Percentiles rank a stretch among this genome's conserved stretches.
phyloP scores from a whole-genome alignment of 2,329 filamentous ascomycete species.

The Blastomyces silverae region DNA sequence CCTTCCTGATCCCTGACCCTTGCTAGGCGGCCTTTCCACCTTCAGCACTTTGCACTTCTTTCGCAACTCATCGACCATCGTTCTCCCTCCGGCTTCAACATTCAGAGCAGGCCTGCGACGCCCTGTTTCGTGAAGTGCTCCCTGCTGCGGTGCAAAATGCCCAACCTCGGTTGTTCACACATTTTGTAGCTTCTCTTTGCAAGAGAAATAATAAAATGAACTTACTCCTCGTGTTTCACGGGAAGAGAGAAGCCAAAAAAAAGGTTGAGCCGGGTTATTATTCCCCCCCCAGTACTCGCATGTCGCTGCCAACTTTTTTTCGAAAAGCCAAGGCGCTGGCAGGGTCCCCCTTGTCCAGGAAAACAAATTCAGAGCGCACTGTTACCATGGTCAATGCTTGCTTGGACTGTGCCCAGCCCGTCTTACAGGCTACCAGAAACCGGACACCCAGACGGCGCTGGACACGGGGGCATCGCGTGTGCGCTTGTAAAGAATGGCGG shows the following conservation, averaged over 20 bases:
- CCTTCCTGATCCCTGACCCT: background rate
- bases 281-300: background rate
- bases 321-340: background rate
- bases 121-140: background rate
- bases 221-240: background rate
- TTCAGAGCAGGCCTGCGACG: background rate
- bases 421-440: conserved; percentile 2
- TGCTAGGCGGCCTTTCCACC: background rate
- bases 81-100: background rate
- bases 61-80: background rate
- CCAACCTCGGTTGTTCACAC: background rate
- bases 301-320: conserved; percentile 7
- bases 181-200: background rate
- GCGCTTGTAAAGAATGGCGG: conserved; percentile 3
- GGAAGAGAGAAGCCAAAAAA: background rate
- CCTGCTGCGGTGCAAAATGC: background rate
- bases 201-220: background rate
- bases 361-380: background rate
- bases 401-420: background rate
- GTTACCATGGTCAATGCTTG: conserved; percentile 10
- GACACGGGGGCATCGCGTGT: background rate
- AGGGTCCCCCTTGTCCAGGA: background rate
- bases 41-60: conserved; percentile 1
- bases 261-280: background rate
- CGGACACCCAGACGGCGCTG: background rate